Evolutionary conservation across 1,284 basidiomycete genomes (phyloP).

Genomic region (Heterobasidion occidentale): DNA sequence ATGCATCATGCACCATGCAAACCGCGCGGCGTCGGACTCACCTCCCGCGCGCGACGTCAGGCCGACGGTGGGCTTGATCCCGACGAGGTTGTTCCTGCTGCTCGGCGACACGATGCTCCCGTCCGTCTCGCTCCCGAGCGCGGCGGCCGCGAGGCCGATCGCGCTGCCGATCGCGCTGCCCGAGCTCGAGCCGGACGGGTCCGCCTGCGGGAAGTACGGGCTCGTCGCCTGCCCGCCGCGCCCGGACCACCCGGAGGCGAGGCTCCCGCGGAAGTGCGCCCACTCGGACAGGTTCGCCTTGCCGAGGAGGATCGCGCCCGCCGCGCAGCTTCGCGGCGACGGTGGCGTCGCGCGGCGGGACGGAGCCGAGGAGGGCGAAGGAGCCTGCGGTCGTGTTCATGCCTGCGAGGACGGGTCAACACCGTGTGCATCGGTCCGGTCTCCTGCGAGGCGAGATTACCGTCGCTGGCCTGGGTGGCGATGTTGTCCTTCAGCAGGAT

Average conservation of each 20-base stretch:
- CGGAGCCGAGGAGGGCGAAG: conserved; percentile 45
- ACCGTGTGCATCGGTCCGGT: too few relatives aligned
- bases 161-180: conserved; percentile 56
- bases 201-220: conserved; percentile 51
- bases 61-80: conserved; percentile 46
- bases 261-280: conserved; percentile 47
- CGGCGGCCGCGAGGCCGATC: conserved; percentile 52
- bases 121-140: conserved; percentile 61
- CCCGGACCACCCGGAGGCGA: conserved; percentile 58
- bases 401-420: conserved; percentile 24
- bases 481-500: conserved; percentile 69
- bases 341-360: conserved; percentile 56
- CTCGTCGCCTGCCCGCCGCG: conserved; percentile 56
- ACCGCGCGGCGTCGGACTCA: conserved; percentile 10
- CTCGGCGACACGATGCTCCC: conserved; percentile 50
- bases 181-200: conserved; percentile 60
- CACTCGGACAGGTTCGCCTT: conserved; percentile 62
- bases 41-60: conserved; percentile 41
- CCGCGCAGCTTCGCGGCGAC: conserved; percentile 51
- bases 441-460: conserved; percentile 10
- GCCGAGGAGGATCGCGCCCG: conserved; percentile 66
- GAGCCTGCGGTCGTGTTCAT: conserved; percentile 60
- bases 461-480: conserved; percentile 30
- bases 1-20: not conserved
- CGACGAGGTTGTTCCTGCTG: conserved; percentile 37